Conservation (phyloP, 31 red algal genomes). For the Asparagopsis taxiformis region DNA sequence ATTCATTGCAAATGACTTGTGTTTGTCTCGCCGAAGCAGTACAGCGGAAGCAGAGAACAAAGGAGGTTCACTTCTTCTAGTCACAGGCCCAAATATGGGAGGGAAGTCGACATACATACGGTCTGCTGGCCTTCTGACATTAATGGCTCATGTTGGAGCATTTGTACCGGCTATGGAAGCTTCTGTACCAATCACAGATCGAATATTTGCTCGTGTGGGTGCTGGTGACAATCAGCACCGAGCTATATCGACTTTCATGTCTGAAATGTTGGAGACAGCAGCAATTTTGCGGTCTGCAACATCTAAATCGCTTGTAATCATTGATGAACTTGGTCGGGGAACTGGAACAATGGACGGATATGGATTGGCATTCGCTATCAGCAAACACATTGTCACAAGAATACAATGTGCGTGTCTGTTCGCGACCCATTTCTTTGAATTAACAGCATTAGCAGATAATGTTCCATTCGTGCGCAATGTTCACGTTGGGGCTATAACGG, state of each 20-base stretch:
- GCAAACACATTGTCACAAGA: slow-evolving; percentile 63
- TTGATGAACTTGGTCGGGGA: slow-evolving; percentile 96
- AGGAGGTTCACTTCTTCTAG: slow-evolving; percentile 65
- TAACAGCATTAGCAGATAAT: slow-evolving; percentile 68
- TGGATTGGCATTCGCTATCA: slow-evolving; percentile 88
- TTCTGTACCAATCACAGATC: slow-evolving; percentile 77
- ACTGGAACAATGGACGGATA: slow-evolving; percentile 92
- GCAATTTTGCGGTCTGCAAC: slow-evolving; percentile 89
- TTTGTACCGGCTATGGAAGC: slow-evolving; percentile 83
- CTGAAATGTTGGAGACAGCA: slow-evolving; percentile 98
- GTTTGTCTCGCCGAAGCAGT: slow-evolving; percentile 20
- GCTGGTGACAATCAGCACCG: slow-evolving; percentile 93
- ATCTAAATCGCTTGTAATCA: slow-evolving; percentile 80
- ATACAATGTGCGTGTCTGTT: slow-evolving; percentile 78
- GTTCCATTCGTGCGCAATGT: slow-evolving; percentile 70
- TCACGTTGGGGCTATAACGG: slow-evolving; percentile 74
- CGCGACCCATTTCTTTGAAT: slow-evolving; percentile 97
- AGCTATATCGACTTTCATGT: slow-evolving; percentile 97
- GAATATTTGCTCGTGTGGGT: slow-evolving; percentile 91
- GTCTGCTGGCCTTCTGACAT: slow-evolving; percentile 82
- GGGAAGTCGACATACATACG: slow-evolving; percentile 95
- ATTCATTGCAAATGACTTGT: slow-evolving; percentile 84
- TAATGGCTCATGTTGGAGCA: slow-evolving; percentile 93
- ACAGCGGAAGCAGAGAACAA: background rate
- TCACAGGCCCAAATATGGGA: slow-evolving; percentile 98